Evolutionary conservation across 2,329 filamentous ascomycete species (phyloP).

Genomic region (Camillea tinctor): DNA sequence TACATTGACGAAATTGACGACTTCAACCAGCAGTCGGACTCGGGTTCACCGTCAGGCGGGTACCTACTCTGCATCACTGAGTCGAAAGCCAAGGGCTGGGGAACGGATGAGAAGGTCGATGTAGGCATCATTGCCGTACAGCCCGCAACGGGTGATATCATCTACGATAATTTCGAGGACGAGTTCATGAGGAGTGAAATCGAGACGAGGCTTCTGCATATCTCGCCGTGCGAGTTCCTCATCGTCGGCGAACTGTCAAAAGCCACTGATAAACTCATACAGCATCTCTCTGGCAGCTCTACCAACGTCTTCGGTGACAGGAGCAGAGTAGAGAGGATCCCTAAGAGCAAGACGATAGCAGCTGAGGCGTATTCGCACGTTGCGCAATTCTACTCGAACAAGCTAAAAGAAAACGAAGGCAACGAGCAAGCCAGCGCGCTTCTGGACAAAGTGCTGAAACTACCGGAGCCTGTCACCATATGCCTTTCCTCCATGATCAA

Average conservation of each 20-base stretch:
- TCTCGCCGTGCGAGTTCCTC: slow-evolving; percentile 92
- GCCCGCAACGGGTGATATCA: slow-evolving; percentile 90
- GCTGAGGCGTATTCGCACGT: slow-evolving; percentile 86
- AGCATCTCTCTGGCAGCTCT: slow-evolving; percentile 84
- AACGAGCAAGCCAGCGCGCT: slow-evolving; percentile 61
- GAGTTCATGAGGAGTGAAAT: slow-evolving; percentile 97
- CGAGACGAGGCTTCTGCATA: slow-evolving; percentile 91
- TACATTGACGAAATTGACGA: slow-evolving; percentile 94
- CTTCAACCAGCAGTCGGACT: slow-evolving; percentile 54
- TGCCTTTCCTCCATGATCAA: slow-evolving; percentile 97
- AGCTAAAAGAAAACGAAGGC: slow-evolving; percentile 62
- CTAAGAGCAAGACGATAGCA: slow-evolving; percentile 76
- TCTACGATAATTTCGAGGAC: slow-evolving; percentile 94
- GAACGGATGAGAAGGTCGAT: slow-evolving; percentile 89
- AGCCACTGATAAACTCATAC: slow-evolving; percentile 87
- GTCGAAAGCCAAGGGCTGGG: slow-evolving; percentile 70
- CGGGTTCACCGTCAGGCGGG: slow-evolving; percentile 63
- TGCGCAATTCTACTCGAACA: slow-evolving; percentile 87
- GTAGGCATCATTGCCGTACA: slow-evolving; percentile 93
- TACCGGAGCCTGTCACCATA: slow-evolving; percentile 83
- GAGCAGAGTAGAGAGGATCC: slow-evolving; percentile 77
- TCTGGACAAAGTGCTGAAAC: slow-evolving; percentile 79
- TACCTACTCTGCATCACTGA: slow-evolving; percentile 94
- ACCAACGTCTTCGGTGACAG: slow-evolving; percentile 91
- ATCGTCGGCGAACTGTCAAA: slow-evolving; percentile 89